Evolutionary conservation across 768 basidiomycete genomes (phyloP).

Genomic region (Boletus tylopilopsis): DNA sequence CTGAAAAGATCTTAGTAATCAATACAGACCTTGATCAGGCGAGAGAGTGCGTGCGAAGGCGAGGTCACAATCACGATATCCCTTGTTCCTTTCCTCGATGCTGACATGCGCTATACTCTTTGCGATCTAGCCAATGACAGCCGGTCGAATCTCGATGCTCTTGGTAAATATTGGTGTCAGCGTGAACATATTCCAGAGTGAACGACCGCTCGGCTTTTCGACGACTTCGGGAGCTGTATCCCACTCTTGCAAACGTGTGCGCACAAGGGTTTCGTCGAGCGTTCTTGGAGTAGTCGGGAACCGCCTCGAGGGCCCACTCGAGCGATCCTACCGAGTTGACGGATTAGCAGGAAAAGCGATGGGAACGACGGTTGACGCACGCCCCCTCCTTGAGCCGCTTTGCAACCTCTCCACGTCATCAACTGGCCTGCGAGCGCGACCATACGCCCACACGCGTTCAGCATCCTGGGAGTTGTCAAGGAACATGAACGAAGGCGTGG

Average conservation of each 20-base stretch:
- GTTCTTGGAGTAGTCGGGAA: too few species aligned
- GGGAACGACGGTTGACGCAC: too few species aligned
- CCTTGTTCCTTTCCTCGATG: neutral
- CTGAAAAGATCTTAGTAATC: too few species aligned
- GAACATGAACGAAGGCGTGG: too few species aligned
- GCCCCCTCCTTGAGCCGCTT: too few species aligned
- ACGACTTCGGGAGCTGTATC: neutral
- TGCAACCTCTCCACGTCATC: too few species aligned
- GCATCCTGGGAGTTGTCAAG: too few species aligned
- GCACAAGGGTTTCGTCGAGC: neutral
- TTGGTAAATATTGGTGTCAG: neutral
- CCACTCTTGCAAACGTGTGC: neutral
- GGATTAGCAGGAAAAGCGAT: too few species aligned
- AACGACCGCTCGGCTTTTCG: neutral
- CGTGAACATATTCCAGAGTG: neutral
- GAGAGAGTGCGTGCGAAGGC: neutral
- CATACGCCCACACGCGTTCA: too few species aligned
- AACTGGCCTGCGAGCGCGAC: too few species aligned
- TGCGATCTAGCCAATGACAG: neutral
- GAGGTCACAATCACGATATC: neutral
- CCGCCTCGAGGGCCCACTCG: too few species aligned
- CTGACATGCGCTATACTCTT: neutral
- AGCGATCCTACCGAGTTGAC: too few species aligned
- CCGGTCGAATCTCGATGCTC: neutral
- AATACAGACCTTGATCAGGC: neutral